Conservation (phyloP, 345 rosid species). For the Brassica napus region Da-Ae NC_063434.1:26129001-26129500, state of each 20-base stretch:
- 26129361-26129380: constrained; percentile 16
- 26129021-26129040: not conserved
- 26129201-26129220: constrained; percentile 13
- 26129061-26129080: not conserved
- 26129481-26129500: constrained; percentile 30
- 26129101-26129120: not conserved
- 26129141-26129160: not conserved
- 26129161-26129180: not conserved
- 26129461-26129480: constrained; percentile 16
- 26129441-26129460: not conserved
- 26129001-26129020: not conserved
- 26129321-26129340: constrained; percentile 22
- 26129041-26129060: not conserved
- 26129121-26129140: not conserved
- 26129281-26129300: constrained; percentile 2
- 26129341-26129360: constrained; percentile 35
- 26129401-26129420: constrained; percentile 28
- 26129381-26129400: constrained; percentile 6
- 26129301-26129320: not conserved
- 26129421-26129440: constrained; percentile 2
- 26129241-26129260: constrained; percentile 23
- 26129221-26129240: constrained; percentile 18
- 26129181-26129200: not conserved
- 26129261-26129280: constrained; percentile 38
- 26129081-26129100: not conserved